A percentile compares a stretch with the other conserved stretches of the same genome.
These are phyloP conservation scores for Crithidia sp. DNA, from an alignment of 208 protist genomes.

Conservation along the genomic window DNA sequence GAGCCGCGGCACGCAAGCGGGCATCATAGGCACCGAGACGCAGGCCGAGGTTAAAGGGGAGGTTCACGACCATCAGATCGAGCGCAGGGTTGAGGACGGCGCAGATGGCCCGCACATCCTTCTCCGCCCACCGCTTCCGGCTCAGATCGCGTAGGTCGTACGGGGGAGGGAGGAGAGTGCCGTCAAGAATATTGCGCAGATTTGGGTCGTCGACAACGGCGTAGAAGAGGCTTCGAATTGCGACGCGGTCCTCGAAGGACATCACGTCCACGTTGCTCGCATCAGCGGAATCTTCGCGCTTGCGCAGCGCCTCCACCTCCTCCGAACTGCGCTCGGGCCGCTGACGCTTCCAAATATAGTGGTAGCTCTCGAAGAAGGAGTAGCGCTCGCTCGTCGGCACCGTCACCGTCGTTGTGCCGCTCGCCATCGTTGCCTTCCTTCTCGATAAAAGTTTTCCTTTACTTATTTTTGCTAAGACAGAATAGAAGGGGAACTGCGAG, in stretches of 20 bases:
- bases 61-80: slow-evolving; percentile 55
- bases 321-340: slow-evolving; percentile 35
- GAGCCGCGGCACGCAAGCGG: slow-evolving; percentile 60
- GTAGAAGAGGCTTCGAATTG: slow-evolving; percentile 69
- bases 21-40: slow-evolving; percentile 70
- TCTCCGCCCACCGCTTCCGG: slow-evolving; percentile 35
- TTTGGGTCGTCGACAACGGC: slow-evolving; percentile 46
- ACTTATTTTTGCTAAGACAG: not conserved
- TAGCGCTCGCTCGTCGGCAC: not conserved
- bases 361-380: slow-evolving; percentile 55
- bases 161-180: slow-evolving; percentile 69
- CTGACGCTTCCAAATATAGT: slow-evolving; percentile 66
- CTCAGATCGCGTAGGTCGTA: slow-evolving; percentile 50
- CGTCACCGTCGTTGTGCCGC: not conserved
- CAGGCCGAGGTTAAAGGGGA: slow-evolving; percentile 76
- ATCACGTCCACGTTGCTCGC: slow-evolving; percentile 19
- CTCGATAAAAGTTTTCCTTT: too few species aligned
- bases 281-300: slow-evolving; percentile 1
- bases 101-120: slow-evolving; percentile 51
- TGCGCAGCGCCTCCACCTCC: slow-evolving; percentile 25
- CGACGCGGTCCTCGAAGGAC: slow-evolving; percentile 62
- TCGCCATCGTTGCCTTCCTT: not conserved
- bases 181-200: slow-evolving; percentile 67
- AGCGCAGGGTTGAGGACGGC: slow-evolving; percentile 44
- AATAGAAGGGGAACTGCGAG: not conserved